These are phyloP conservation scores for Cyclanthera cordifolia DNA, from an alignment of 306 rosid species.

Conservation along the genomic window DNA sequence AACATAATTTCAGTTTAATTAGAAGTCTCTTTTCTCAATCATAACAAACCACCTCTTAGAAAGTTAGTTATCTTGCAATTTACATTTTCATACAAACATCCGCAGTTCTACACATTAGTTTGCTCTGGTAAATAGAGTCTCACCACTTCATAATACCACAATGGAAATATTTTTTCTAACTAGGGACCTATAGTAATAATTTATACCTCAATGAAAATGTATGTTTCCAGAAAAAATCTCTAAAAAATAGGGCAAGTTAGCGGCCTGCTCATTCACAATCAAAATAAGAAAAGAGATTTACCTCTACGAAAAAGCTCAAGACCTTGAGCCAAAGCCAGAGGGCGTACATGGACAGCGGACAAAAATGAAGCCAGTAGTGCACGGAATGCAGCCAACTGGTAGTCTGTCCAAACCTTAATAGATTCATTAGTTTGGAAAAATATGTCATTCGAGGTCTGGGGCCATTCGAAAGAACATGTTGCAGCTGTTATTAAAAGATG, in stretches of 20 bases:
- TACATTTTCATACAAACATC: background rate
- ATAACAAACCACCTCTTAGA: too few relatives aligned
- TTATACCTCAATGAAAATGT: too few relatives aligned
- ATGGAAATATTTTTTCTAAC: too few relatives aligned
- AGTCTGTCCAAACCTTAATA: conserved; percentile 31
- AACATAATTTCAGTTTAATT: too few relatives aligned
- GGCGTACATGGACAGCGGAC: conserved; percentile 39
- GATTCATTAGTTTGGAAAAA: conserved; percentile 32
- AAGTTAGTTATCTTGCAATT: too few relatives aligned
- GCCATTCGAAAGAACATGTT: conserved; percentile 39
- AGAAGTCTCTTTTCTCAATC: too few relatives aligned
- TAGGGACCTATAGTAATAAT: too few relatives aligned
- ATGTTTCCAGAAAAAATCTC: too few relatives aligned
- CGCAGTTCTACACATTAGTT: background rate
- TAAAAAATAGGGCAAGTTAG: background rate
- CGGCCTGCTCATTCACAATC: background rate
- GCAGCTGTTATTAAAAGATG: conserved; percentile 44
- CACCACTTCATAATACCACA: too few relatives aligned
- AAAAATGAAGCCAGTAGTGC: conserved; percentile 72
- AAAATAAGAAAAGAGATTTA: conserved; percentile 22
- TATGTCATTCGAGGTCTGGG: conserved; percentile 31
- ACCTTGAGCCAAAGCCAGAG: conserved; percentile 67
- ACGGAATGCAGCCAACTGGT: conserved; percentile 69
- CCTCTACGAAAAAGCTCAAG: conserved; percentile 69
- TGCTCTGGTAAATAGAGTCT: background rate